A percentile compares a stretch with the other conserved stretches of the same genome.
Conservation (phyloP, 2,329 filamentous ascomycete species). For the Trichoderma arundinaceum region DNA sequence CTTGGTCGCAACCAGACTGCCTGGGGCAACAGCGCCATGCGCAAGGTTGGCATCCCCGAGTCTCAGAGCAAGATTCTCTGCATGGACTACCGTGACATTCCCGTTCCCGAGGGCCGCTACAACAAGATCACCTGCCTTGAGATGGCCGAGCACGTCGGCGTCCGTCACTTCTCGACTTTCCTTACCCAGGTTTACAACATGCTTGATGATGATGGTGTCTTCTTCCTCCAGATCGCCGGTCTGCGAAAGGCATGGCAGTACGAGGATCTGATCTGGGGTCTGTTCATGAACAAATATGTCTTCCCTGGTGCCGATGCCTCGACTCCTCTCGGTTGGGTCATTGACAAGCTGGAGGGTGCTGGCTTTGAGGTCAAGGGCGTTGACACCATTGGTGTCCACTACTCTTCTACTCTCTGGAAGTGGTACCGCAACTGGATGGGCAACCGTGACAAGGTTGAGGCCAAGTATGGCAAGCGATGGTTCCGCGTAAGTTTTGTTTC, state of each 20-base stretch:
- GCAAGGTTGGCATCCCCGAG: constrained; percentile 80
- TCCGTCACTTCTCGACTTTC: constrained; percentile 84
- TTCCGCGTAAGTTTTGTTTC: constrained; percentile 72
- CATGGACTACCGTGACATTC: constrained; percentile 96
- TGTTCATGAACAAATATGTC: constrained; percentile 99
- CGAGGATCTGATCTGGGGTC: constrained; percentile 95
- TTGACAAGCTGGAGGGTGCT: constrained; percentile 80
- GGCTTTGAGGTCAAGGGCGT: constrained; percentile 80
- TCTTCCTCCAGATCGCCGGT: constrained; percentile 95
- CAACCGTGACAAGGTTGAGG: constrained; percentile 89
- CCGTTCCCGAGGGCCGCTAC: constrained; percentile 71
- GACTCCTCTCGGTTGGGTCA: constrained; percentile 86
- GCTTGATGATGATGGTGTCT: constrained; percentile 93
- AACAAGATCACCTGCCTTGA: constrained; percentile 97
- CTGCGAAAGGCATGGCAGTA: constrained; percentile 96
- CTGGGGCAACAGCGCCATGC: constrained; percentile 91
- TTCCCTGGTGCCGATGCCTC: constrained; percentile 97
- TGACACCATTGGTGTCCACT: constrained; percentile 95
- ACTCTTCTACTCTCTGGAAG: constrained; percentile 93
- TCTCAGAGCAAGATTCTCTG: constrained; percentile 91
- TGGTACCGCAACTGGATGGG: constrained; percentile 99
- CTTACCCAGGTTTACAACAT: constrained; percentile 88
- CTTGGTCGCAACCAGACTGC: constrained; percentile 95
- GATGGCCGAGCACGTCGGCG: constrained; percentile 98
- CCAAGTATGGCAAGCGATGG: constrained; percentile 95